A percentile compares a stretch with the other conserved stretches of the same genome.
phyloP scores from a whole-genome alignment of 2,329 filamentous ascomycete genomes.

The Trichoderma pleuroti region DNA sequence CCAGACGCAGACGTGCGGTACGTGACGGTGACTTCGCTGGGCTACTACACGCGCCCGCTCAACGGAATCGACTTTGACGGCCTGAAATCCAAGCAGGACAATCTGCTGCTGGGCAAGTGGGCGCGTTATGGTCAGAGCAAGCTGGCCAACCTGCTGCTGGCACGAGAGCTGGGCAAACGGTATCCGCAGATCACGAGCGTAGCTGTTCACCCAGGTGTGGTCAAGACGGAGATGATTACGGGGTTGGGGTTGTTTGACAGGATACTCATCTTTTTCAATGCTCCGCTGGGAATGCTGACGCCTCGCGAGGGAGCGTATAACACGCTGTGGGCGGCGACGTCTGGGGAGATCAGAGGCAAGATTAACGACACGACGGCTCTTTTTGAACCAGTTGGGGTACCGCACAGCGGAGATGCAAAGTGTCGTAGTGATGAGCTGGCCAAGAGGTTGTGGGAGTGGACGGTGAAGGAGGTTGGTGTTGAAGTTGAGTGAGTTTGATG shows the following conservation, averaged over 20 bases:
- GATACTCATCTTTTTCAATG: neutral
- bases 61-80: constrained; percentile 31
- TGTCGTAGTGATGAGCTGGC: constrained; percentile 29
- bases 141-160: constrained; percentile 31
- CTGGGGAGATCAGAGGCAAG: neutral
- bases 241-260: neutral
- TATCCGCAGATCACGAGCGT: constrained; percentile 27
- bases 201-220: constrained; percentile 30
- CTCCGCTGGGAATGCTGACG: constrained; percentile 21
- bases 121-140: constrained; percentile 32
- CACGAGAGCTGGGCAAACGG: constrained; percentile 27
- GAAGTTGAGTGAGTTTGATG: neutral
- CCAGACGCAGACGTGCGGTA: constrained; percentile 28
- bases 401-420: constrained; percentile 21
- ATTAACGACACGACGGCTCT: constrained; percentile 33
- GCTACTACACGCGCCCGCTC: constrained; percentile 28
- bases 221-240: constrained; percentile 28
- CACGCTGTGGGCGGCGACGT: constrained; percentile 13
- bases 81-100: constrained; percentile 25
- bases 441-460: constrained; percentile 36
- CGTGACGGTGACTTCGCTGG: constrained; percentile 27
- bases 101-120: constrained; percentile 22
- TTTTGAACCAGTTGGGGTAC: constrained; percentile 33
- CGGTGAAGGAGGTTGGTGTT: constrained; percentile 28
- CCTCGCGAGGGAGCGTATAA: constrained; percentile 9